phyloP scores from a whole-genome alignment of 2,329 filamentous ascomycete species.

The Podosphaera fusca region DNA sequence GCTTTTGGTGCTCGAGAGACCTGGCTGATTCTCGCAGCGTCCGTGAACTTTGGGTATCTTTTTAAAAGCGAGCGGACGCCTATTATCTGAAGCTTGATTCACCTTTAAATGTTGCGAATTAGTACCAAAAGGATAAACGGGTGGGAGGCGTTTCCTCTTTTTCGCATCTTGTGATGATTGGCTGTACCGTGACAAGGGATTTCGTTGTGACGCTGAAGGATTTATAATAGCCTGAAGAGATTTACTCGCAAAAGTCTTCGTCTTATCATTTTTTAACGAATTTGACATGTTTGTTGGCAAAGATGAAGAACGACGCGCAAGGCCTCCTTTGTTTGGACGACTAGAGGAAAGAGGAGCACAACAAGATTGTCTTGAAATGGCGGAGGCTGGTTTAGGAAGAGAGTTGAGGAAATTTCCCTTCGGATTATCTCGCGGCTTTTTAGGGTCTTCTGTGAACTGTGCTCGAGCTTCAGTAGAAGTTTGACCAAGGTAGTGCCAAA shows the following conservation, averaged over 20 bases:
- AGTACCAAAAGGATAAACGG: background rate
- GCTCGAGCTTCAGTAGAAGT: slow-evolving; percentile 75
- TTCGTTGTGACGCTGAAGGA: background rate
- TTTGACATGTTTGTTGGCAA: background rate
- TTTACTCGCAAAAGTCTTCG: background rate
- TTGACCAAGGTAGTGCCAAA: slow-evolving; percentile 77
- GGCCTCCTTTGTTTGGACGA: background rate
- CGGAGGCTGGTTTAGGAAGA: slow-evolving; percentile 29
- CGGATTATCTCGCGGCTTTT: slow-evolving; percentile 34
- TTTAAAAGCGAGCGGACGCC: background rate
- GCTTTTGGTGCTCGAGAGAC: background rate
- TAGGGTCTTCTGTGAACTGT: slow-evolving; percentile 66
- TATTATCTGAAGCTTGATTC: background rate
- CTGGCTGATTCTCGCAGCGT: background rate
- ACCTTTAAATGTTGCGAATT: background rate
- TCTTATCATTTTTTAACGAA: background rate
- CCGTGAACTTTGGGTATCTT: background rate
- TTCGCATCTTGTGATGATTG: background rate
- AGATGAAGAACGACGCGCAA: background rate
- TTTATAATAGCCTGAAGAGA: background rate
- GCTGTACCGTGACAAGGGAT: background rate
- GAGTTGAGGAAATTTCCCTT: slow-evolving; percentile 54
- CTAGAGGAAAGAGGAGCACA: slow-evolving; percentile 14
- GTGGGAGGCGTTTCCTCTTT: background rate
- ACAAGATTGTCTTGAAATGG: slow-evolving; percentile 17